These are phyloP conservation scores for Solanum acaule DNA, from an alignment of 257 asterid genomes.

Conservation along the genomic window DNA sequence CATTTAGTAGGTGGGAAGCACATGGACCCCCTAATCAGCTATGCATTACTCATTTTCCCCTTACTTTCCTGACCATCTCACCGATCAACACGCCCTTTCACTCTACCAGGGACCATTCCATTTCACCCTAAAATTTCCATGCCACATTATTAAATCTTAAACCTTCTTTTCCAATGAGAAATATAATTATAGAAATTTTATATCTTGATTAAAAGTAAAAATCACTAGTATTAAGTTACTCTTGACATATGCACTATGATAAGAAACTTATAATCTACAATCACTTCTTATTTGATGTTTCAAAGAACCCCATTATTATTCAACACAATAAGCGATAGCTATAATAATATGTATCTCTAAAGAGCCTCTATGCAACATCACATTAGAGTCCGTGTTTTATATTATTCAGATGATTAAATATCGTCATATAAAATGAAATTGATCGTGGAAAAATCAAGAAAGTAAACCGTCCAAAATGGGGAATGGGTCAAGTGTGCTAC, in stretches of 20 bases:
- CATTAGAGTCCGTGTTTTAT: no score
- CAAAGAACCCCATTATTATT: not conserved
- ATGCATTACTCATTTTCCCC: not conserved
- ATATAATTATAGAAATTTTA: no score
- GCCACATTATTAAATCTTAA: not conserved
- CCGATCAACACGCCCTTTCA: not conserved
- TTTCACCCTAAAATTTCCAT: not conserved
- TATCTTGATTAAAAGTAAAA: no score
- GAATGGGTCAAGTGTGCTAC: not conserved
- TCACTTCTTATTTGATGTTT: not conserved
- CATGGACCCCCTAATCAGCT: not conserved
- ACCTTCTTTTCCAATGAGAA: not conserved
- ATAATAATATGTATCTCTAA: not conserved
- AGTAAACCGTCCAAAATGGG: not conserved
- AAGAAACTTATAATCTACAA: no score
- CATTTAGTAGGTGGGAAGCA: constrained; percentile 7
- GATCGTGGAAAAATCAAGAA: accelerated
- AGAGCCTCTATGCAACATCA: not conserved
- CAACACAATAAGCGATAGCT: not conserved
- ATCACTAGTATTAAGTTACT: no score
- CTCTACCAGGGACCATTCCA: not conserved
- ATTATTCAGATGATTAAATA: not conserved
- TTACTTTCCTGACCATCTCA: not conserved
- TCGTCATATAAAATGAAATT: not conserved
- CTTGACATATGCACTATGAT: no score